A percentile compares a stretch with the other conserved stretches of the same genome.
phyloP scores from a whole-genome alignment of 1,284 basidiomycete species.

The Microbotryum saponariae region DNA sequence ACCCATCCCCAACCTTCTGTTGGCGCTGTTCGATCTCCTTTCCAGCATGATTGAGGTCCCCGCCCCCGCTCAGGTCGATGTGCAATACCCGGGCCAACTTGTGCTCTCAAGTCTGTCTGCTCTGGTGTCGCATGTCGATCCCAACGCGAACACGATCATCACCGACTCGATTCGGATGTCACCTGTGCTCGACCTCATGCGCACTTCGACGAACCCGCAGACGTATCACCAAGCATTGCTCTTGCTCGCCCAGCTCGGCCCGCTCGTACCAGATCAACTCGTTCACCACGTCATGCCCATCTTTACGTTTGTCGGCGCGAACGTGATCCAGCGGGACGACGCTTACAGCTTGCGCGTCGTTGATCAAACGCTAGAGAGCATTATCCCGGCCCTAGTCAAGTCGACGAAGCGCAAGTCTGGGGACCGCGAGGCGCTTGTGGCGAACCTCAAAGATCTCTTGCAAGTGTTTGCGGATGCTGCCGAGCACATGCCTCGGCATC shows the following conservation, averaged over 20 bases:
- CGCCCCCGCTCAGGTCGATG: constrained; percentile 18
- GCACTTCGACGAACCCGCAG: constrained; percentile 83
- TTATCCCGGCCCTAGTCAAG: constrained; percentile 84
- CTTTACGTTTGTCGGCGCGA: constrained; percentile 98
- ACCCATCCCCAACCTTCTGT: constrained; percentile 21
- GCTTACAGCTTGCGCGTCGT: constrained; percentile 90
- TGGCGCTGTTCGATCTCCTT: constrained; percentile 28
- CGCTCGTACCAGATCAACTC: constrained; percentile 79
- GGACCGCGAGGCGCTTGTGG: constrained; percentile 29
- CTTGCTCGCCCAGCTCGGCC: constrained; percentile 76
- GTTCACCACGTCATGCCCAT: constrained; percentile 96
- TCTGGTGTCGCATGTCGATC: constrained; percentile 16
- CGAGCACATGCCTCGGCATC: constrained; percentile 77
- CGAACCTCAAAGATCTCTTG: constrained; percentile 52
- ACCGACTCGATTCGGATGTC: constrained; percentile 52
- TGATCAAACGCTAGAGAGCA: constrained; percentile 83
- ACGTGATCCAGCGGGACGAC: constrained; percentile 92
- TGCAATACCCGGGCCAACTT: constrained; percentile 29
- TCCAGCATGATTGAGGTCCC: constrained; percentile 27
- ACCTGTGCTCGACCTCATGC: constrained; percentile 75
- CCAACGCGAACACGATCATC: constrained; percentile 30
- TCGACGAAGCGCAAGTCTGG: constrained; percentile 44
- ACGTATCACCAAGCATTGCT: constrained; percentile 88
- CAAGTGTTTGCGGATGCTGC: constrained; percentile 83
- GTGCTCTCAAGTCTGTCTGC: constrained; percentile 9